Evolutionary conservation across 768 basidiomycete genomes (phyloP), one percentile per base, ranked within the genome.

Genomic region (Russula abietina): DNA sequence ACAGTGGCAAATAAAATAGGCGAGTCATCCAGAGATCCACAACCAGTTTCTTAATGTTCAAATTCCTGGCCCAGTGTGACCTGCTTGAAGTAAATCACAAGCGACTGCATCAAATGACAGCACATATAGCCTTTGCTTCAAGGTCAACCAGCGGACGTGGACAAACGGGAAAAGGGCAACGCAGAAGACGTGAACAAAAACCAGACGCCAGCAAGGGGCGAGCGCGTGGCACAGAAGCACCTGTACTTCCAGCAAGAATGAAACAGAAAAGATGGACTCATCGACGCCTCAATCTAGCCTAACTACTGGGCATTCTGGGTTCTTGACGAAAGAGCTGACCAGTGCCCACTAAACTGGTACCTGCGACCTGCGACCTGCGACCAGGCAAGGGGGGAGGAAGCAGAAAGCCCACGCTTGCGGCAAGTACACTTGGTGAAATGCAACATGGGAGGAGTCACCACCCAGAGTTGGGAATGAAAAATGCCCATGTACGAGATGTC

Each of bases 61-160:
- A 16, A 52, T 63, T 51, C 24, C 41, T 14, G 43, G 48, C 32
- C 54, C 28, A 60, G 63, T 64, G 63, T 64, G 63, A 64, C 24
- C 39, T 41, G 24, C 17, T 11, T 45, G 59, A 55, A 55, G 63
- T 55, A 36, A 36, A 41, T 19, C 24, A 22, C 8, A 32, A 43
- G 38, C 52, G 58, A 60, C 39, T 50, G 59, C 54, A 28, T 56
- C 63, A 60, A 60, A 46, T n/a, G n/a, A 33, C 10, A 54, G 54
- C 26, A 30, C 55, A 60, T 32, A 52, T 51, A 36, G 38, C 43
- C 36, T 33, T 41, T 60, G 49, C 63, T 14, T 55, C 63, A 64
- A 55, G 41, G 12, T 24, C 48, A 50, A 55, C 26, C 24, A 50
- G 46, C 6, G 4, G 19, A 30, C 22, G 8, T 16, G 36, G 22